Conservation (phyloP, 345 rosid genomes). For the Carallia pectinifolia region DNA sequence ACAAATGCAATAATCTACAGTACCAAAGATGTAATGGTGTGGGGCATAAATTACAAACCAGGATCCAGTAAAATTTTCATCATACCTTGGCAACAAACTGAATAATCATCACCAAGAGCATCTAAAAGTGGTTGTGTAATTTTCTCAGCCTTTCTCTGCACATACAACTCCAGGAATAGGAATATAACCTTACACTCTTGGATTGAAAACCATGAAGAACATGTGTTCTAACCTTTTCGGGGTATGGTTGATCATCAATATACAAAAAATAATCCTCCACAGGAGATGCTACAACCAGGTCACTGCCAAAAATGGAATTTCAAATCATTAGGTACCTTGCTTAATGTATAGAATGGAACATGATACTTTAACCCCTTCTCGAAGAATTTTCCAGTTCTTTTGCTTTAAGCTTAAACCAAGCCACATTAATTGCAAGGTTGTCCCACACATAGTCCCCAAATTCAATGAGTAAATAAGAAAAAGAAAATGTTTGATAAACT, state of each 20-base stretch:
- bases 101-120: constrained; percentile 80
- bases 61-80: background rate
- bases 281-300: constrained; percentile 91
- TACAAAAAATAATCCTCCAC: constrained; percentile 87
- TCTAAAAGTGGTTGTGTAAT: constrained; percentile 59
- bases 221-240: constrained; percentile 53
- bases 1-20: background rate
- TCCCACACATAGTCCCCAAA: constrained; percentile 3
- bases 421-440: background rate
- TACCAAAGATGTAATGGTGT: background rate
- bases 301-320: constrained; percentile 53
- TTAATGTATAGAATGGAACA: background rate
- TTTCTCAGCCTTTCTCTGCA: constrained; percentile 63
- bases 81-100: constrained; percentile 76
- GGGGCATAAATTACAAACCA: background rate
- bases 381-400: background rate
- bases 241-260: constrained; percentile 62
- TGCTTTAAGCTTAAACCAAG: background rate
- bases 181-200: constrained; percentile 5
- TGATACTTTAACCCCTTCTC: background rate
- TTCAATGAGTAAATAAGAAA: constrained; percentile 2
- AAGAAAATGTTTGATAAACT: constrained; percentile 1
- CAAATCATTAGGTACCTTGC: constrained; percentile 8
- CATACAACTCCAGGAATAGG: constrained; percentile 2
- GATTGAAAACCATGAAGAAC: constrained; percentile 2